Evolutionary conservation across 306 rosid genomes (phyloP).

Genomic region (Medicago ruthenica): DNA sequence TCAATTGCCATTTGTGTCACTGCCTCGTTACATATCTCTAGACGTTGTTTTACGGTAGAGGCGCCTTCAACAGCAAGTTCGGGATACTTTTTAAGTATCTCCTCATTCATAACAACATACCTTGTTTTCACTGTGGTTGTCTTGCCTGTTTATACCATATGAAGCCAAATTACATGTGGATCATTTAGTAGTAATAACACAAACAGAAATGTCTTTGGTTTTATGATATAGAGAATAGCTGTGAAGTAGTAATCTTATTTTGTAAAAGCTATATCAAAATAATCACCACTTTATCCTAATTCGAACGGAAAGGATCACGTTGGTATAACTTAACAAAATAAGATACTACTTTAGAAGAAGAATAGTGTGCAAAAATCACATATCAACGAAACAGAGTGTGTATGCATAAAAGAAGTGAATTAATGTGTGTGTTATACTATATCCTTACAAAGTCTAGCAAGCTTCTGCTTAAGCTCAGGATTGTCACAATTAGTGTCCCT

Average conservation of each 20-base stretch:
- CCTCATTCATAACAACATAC: slow-evolving; percentile 93
- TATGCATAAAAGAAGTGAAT: neutral
- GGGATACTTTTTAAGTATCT: slow-evolving; percentile 70
- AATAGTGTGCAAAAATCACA: no score
- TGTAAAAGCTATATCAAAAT: no score
- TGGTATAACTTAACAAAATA: no score
- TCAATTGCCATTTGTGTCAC: slow-evolving; percentile 92
- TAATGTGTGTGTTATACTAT: neutral
- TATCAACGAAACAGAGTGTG: no score
- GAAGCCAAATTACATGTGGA: slow-evolving; percentile 6
- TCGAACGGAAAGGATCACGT: no score
- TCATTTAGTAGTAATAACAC: no score
- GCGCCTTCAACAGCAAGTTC: slow-evolving; percentile 76
- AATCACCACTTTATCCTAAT: no score
- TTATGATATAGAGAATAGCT: no score
- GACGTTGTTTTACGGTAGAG: slow-evolving; percentile 76
- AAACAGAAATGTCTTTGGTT: no score
- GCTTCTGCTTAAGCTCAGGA: slow-evolving; percentile 80
- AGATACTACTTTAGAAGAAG: no score
- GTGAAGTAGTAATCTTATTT: no score
- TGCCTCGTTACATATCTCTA: slow-evolving; percentile 84
- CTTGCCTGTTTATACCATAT: slow-evolving; percentile 66
- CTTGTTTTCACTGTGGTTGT: slow-evolving; percentile 92
- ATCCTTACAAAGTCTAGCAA: slow-evolving; percentile 77
- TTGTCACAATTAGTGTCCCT: slow-evolving; percentile 84